Percentiles rank a stretch among this genome's conserved stretches.
Evolutionary conservation across 2,329 filamentous ascomycete genomes (phyloP).

Genomic region (Stenocarpella maydis): DNA sequence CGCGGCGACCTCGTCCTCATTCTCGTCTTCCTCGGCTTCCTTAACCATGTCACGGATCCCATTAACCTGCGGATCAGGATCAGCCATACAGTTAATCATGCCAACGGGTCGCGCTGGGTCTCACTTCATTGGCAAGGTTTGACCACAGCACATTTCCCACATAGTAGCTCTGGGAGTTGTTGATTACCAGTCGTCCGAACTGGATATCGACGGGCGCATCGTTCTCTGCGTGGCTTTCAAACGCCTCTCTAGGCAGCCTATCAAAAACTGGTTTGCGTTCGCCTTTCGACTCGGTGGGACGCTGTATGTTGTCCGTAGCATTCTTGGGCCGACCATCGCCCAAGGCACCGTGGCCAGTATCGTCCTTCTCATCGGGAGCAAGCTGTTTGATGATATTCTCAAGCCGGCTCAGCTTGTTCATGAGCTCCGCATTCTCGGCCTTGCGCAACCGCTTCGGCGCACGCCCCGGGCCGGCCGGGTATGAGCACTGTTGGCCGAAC

Average conservation of each 20-base stretch:
- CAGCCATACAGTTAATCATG: background rate
- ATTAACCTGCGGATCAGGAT: slow-evolving; percentile 23
- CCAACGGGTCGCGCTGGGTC: background rate
- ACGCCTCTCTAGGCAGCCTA: too few species aligned
- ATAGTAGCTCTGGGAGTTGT: slow-evolving; percentile 36
- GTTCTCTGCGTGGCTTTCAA: background rate
- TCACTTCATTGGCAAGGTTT: slow-evolving; percentile 33
- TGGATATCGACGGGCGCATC: slow-evolving; percentile 17
- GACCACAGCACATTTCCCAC: slow-evolving; percentile 36
- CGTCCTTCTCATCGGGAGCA: background rate
- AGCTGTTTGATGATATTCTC: slow-evolving; percentile 32
- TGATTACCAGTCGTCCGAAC: slow-evolving; percentile 32
- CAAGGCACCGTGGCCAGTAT: background rate
- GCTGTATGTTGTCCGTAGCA: background rate
- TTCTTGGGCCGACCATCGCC: background rate
- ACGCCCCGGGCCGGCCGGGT: slow-evolving; percentile 35
- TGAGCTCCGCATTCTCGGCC: slow-evolving; percentile 25
- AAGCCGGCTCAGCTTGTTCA: slow-evolving; percentile 31
- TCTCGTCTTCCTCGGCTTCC: slow-evolving; percentile 30
- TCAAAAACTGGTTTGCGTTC: background rate
- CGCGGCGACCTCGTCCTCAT: background rate
- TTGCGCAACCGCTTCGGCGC: slow-evolving; percentile 34
- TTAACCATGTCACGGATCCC: slow-evolving; percentile 35
- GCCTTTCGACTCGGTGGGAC: background rate
- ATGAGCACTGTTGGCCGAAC: slow-evolving; percentile 28